Base-by-base conservation (phyloP, 1,284 basidiomycete species). In the Cutaneotrichosporon mucoides region DNA sequence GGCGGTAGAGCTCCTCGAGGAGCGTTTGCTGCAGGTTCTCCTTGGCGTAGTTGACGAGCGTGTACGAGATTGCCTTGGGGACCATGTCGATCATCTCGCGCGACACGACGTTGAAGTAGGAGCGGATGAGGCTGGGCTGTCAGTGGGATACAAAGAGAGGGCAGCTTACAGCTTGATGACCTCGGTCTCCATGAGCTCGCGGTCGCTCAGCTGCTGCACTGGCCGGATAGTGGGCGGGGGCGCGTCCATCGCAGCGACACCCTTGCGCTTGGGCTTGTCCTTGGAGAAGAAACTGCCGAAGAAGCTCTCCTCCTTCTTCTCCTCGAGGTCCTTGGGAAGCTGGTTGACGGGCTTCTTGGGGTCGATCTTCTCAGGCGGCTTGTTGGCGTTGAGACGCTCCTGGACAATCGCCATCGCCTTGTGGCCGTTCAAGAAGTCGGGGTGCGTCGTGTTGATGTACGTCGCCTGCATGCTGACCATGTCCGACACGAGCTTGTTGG, bases 71-170 rank as follows among this genome's bases (percentile, higher is more conserved):
- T 41, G 95, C 94, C 79, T 94, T 92, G 15, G 96, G 96, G 8
- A 99, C 90, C 93, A 98, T 98, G 79, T 99, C 96, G 74, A 98
- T 98, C 88, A 99, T 93, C 78, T 97, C 94, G 56, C 94, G 89
- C 83, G 99, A 98, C 64, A 97, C 92, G 66, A 97, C 92, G 79
- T 94, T 92, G 83, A 89, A 96, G 81, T 97, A 96, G 5, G 90
- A 94, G 73, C 88, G 84, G 66, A 95, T 94, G 70, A 95, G 85
- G 47, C 93, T 61, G 13, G 34, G 24, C 42, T 57, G 24, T 24
- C 24, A 24, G 24, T 24, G 24, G 24, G 24, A 24, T 24, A 24
- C 24, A 24, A 24, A 40, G 9, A 40, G 38, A 12, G 9, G 9
- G 8, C 3, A 44, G 88, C 90, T 80, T 77, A 92, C 91, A 64